Evolutionary conservation across 2,329 filamentous ascomycete species (phyloP), one percentile per base, ranked within the genome.

Genomic region (Curvularia lunata): DNA sequence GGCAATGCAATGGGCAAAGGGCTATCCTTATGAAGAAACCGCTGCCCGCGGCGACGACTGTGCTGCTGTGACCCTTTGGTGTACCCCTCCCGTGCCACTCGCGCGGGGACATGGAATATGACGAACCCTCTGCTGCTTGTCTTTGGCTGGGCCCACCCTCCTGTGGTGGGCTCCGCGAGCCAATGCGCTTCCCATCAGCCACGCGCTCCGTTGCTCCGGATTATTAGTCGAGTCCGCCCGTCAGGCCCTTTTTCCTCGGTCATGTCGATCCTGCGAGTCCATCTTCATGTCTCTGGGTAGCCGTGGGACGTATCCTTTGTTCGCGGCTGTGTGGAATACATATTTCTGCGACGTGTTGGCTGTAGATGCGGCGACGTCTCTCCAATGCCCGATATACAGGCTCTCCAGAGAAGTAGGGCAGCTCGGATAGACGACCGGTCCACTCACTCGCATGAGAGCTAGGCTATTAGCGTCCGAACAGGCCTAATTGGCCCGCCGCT

Each of bases 61-160:
- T 42, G 8, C 25, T 40, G 18, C 52, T 47, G 43, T 58, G 25
- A 59, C 61, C 58, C 45, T 48, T 43, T 40, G 40, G 48, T 47
- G 43, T 66, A 64, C 68, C 67, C 69, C 69, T 73, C 70, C 65
- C 64, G 61, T 60, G 27, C 43, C 43, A 46, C 45, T 54, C 38
- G 62, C 68, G 70, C 70, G 70, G 69, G 70, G 69, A 70, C 67
- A 71, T 65, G 71, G 70, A 69, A 67, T 64, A 67, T 69, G 72
- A 72, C 69, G 70, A 73, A 61, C 56, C 45, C 47, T 58, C 48
- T 58, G 46, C 43, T 47, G 54, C 52, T 64, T 57, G 58, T 54
- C 64, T 70, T 69, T 71, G 71, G 70, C 66, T 70, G 64, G 71
- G 61, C 64, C 69, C 70, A 66, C 68, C 55, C 19, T 52, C 42